These are phyloP conservation scores for Tripterygium wilfordii DNA, from an alignment of 177 flowering plant species.

Conservation along the genomic window DNA sequence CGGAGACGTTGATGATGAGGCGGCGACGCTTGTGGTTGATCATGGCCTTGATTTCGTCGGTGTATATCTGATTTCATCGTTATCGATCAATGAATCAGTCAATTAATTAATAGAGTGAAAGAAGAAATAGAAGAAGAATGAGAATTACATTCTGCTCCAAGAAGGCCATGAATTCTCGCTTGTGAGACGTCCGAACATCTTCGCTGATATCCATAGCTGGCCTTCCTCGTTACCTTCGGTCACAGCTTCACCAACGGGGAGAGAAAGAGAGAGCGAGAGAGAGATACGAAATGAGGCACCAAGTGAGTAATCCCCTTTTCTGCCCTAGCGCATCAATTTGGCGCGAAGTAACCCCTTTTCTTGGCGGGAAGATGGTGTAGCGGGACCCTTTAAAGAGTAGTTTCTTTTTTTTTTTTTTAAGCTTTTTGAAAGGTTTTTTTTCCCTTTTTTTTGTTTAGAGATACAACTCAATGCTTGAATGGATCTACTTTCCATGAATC, in stretches of 20 bases:
- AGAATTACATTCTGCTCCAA: constrained; percentile 59
- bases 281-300: not conserved
- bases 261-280: constrained; percentile 17
- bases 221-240: not conserved
- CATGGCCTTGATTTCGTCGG: constrained; percentile 60
- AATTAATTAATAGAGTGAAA: not conserved
- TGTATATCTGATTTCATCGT: constrained; percentile 60
- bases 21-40: constrained; percentile 63
- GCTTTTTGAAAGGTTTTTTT: too few relatives aligned
- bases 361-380: too few relatives aligned
- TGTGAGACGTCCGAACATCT: constrained; percentile 61
- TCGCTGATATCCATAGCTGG: constrained; percentile 66
- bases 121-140: constrained; percentile 1
- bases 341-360: too few relatives aligned
- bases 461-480: too few relatives aligned
- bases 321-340: too few relatives aligned
- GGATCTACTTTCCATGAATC: too few relatives aligned
- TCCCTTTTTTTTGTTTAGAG: too few relatives aligned
- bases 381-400: too few relatives aligned
- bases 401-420: too few relatives aligned
- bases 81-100: constrained; percentile 9
- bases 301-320: too few relatives aligned
- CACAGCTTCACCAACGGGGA: not conserved
- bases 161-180: constrained; percentile 70
- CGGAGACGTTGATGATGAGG: constrained; percentile 71